Conservation (phyloP, 2,329 filamentous ascomycete genomes). For the Capronia americana region DNA sequence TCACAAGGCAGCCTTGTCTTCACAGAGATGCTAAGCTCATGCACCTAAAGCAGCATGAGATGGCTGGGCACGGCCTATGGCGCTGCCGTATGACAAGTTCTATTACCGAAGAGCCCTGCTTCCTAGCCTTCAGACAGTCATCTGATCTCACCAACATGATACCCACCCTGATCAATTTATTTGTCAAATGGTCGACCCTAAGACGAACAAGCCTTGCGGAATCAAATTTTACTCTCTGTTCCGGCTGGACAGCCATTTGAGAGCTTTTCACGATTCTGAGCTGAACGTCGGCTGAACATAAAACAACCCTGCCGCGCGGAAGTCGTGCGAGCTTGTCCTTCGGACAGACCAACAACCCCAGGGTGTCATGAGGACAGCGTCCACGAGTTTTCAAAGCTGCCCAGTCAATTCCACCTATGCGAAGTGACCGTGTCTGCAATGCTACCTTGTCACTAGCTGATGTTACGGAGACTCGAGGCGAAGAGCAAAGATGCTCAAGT, state of each 20-base stretch:
- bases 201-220: neutral
- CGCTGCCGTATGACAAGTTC: neutral
- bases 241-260: neutral
- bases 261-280: neutral
- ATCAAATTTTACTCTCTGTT: neutral
- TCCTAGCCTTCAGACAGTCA: neutral
- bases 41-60: neutral
- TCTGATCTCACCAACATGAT: neutral
- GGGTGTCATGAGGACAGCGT: neutral
- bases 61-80: neutral
- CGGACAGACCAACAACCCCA: neutral
- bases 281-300: neutral
- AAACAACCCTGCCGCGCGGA: neutral
- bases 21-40: neutral
- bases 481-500: neutral
- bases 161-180: neutral
- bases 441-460: neutral
- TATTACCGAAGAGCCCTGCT: neutral
- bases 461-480: neutral
- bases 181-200: neutral
- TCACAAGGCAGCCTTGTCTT: neutral
- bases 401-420: neutral
- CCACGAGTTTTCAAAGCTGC: neutral
- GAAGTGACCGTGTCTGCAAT: neutral
- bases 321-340: neutral